Evolutionary conservation across 2,329 filamentous ascomycete genomes (phyloP).

Genomic region (Botrytis galanthina): DNA sequence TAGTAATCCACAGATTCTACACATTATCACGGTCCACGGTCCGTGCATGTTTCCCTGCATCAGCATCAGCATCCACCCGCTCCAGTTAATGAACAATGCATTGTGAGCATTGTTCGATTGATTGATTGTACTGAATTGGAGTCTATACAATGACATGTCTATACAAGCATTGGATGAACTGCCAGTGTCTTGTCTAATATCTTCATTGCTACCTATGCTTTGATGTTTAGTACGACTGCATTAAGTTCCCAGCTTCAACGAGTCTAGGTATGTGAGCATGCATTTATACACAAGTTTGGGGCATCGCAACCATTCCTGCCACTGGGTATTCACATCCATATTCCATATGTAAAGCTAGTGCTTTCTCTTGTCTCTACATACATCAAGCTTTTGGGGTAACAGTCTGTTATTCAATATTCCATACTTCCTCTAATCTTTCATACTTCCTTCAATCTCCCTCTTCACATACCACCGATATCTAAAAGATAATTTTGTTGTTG

Average conservation of each 20-base stretch:
- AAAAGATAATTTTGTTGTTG: not conserved
- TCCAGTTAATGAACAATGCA: not conserved
- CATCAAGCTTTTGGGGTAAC: not conserved
- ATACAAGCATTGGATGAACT: not conserved
- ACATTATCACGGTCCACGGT: not conserved
- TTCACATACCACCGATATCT: not conserved
- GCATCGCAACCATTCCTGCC: not conserved
- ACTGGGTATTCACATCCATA: not conserved
- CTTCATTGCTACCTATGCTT: not conserved
- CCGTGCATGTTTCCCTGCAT: constrained; percentile 1
- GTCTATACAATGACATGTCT: not conserved
- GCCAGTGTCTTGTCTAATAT: not conserved
- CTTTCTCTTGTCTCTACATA: not conserved
- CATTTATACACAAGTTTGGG: not conserved
- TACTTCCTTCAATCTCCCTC: not conserved
- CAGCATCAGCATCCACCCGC: not conserved
- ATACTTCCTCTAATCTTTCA: not conserved
- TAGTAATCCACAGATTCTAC: not conserved
- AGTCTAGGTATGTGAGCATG: not conserved
- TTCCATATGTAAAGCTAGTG: not conserved
- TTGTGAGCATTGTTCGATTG: not conserved
- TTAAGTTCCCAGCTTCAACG: not conserved
- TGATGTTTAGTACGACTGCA: not conserved
- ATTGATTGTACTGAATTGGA: not conserved
- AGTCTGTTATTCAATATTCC: not conserved